Evolutionary conservation across 352 stramenopile genomes (phyloP), one percentile per base, ranked within the genome.

Genomic region (Thraustochytrium sp.): DNA sequence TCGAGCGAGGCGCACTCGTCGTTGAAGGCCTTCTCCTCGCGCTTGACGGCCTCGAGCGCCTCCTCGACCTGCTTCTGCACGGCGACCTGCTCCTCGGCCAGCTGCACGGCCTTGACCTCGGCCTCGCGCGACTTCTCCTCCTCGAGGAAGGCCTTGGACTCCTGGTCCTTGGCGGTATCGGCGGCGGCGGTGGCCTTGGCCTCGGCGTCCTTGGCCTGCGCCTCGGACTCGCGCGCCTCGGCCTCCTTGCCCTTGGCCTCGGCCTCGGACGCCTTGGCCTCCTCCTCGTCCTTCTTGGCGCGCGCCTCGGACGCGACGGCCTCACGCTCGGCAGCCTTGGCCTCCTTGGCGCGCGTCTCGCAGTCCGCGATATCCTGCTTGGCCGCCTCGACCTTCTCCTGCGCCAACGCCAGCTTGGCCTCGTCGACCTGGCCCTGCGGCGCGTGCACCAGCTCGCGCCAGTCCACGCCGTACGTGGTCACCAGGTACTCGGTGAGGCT

Each of bases 401-500:
- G 31, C 18, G 40, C 73, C 4, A 8, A 2, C 56, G 26, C 5
- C 2, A 86, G 46, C 59, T 53, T 55, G 21, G 13, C 23, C 26
- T 85, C 51, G 42, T 78, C 44, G 18, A 72, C 82, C 31, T 53
- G 31, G 46, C 23, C 77, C 9, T 38, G 29, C 59, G 46, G 21
- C 40, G 85, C 85, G 42, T 86, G 75, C 9, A 88, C 85, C 21
- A 88, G 68, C 36, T 64, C 44, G 55, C 18, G 11, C 78, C 82
- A 87, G 82, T 88, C 85, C 2, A 87, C 23, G n/a, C 23, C 51
- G 85, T 87, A 88, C 54, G 85, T 59, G 85, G 44, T 87, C 16
- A 88, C 65, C 9, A 88, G 61, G 82, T 87, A 88, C 73, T 88
- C 85, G n/a, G 42, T 76, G 26, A 88, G 53, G 38, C 63, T 86